phyloP scores from a whole-genome alignment of 306 rosid species.

The Leucaena leucocephala region DNA sequence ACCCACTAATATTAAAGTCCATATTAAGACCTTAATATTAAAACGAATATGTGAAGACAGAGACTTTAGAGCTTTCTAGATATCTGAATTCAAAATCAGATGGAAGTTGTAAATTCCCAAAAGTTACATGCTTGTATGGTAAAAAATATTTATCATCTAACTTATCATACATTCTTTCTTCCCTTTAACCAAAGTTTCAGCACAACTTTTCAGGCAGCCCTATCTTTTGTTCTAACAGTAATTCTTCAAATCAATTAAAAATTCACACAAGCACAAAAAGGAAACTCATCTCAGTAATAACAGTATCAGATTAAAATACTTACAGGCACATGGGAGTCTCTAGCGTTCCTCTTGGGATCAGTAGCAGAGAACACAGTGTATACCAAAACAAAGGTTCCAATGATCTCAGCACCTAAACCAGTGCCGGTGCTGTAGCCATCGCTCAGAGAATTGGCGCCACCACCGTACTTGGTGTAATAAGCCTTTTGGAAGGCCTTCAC shows the following conservation, averaged over 20 bases:
- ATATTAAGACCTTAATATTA: too few species aligned
- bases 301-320: neutral
- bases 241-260: neutral
- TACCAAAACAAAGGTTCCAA: conserved; percentile 86
- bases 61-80: neutral
- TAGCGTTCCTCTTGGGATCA: conserved; percentile 88
- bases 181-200: conserved; percentile 20
- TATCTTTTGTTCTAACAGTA: neutral
- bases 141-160: neutral
- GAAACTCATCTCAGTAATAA: neutral
- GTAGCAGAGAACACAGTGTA: conserved; percentile 96
- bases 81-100: neutral
- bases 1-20: neutral
- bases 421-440: conserved; percentile 62
- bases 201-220: conserved; percentile 6
- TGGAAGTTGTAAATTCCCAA: neutral
- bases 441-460: conserved; percentile 68
- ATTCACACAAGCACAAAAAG: neutral
- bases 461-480: conserved; percentile 54
- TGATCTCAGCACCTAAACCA: conserved; percentile 84
- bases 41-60: neutral
- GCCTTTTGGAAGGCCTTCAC: conserved; percentile 81
- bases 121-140: neutral
- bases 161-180: conserved; percentile 6
- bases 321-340: conserved; percentile 93